Percentiles rank a stretch among this genome's conserved stretches.
Evolutionary conservation across 2,329 filamentous ascomycete species (phyloP).

Genomic region (Fusarium subtropicale): DNA sequence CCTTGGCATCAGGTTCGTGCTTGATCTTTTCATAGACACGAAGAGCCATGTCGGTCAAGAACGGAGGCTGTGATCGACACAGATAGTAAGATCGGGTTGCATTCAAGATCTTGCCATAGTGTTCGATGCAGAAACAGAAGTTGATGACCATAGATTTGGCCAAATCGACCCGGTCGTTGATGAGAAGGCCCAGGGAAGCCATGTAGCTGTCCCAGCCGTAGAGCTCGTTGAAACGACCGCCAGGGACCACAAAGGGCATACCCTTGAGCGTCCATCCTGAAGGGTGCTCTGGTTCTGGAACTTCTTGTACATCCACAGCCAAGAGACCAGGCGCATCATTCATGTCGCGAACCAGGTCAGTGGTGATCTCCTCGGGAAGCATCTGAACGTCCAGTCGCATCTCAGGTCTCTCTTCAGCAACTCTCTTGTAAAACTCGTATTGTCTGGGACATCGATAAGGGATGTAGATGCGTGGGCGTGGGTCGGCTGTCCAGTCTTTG

Average conservation of each 20-base stretch:
- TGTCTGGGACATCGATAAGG: slow-evolving; percentile 87
- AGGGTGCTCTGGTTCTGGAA: slow-evolving; percentile 65
- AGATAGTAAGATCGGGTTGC: slow-evolving; percentile 97
- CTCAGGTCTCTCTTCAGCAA: slow-evolving; percentile 83
- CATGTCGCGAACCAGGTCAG: slow-evolving; percentile 83
- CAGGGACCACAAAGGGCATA: slow-evolving; percentile 95
- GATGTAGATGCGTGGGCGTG: slow-evolving; percentile 90
- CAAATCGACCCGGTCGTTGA: slow-evolving; percentile 85
- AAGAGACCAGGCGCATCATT: slow-evolving; percentile 90
- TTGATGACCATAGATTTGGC: slow-evolving; percentile 96
- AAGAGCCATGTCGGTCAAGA: slow-evolving; percentile 96
- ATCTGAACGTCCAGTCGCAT: slow-evolving; percentile 87
- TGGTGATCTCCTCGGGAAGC: slow-evolving; percentile 81
- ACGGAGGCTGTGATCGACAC: slow-evolving; percentile 92
- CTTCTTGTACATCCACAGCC: slow-evolving; percentile 88
- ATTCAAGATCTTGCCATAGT: slow-evolving; percentile 98
- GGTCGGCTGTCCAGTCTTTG: slow-evolving; percentile 94
- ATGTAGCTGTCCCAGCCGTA: slow-evolving; percentile 99
- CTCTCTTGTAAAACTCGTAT: slow-evolving; percentile 85
- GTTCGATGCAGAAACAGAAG: slow-evolving; percentile 97
- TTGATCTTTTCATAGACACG: slow-evolving; percentile 94
- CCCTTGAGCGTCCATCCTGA: slow-evolving; percentile 80
- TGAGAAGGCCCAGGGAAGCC: slow-evolving; percentile 89
- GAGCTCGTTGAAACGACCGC: slow-evolving; percentile 96
- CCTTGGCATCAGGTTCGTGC: slow-evolving; percentile 80